Evolutionary conservation across 1,284 basidiomycete species (phyloP), one percentile per base, ranked within the genome.

Genomic region (Cystobasidium pallidum): DNA sequence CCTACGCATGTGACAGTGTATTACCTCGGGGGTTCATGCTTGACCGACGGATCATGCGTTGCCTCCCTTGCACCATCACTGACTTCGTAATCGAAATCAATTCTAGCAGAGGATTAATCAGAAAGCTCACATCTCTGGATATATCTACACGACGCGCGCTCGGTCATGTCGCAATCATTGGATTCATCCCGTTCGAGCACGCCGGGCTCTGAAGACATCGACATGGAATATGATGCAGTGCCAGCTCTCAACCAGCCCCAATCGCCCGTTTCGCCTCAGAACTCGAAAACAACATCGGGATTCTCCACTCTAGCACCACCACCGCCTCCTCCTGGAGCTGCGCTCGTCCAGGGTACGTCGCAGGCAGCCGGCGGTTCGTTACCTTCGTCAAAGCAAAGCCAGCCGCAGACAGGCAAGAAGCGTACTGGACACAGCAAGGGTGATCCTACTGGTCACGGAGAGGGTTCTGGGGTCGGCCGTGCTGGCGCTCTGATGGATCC

Each of bases 191-290:
- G 59, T 21, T 52, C 68, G 6, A 55, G 57, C 10, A 62, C 59
- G 34, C 68, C 68, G 19, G 34, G 34, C 17, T 54, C 49, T 21
- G 68, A 71, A n/a, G 49, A 63, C 59, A 63, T 71, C 61, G 68
- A 71, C 61, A 49, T 62, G 47, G 68, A 71, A 13, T 21, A 51
- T 24, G 39, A 21, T 19, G 30, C 41, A 19, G 28, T 11, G 4
- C 28, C 28, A 21, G 17, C 45, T 3, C 19, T 21, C 11, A 26
- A 47, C 28, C 66, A 45, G 21, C 30, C 3, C 17, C 47, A 28
- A 1, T 36, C 30, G 47, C 26, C 39, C n/a, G 36, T 52, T 8
- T 39, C 49, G n/a, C 30, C 64, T n/a, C 39, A 55, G 32, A 55
- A 43, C 19, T 34, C 28, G 4, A 17, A 19, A 32, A n/a, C 47